Evolutionary conservation across 2,329 filamentous ascomycete species (phyloP).

Genomic region (Colletotrichum sp.): DNA sequence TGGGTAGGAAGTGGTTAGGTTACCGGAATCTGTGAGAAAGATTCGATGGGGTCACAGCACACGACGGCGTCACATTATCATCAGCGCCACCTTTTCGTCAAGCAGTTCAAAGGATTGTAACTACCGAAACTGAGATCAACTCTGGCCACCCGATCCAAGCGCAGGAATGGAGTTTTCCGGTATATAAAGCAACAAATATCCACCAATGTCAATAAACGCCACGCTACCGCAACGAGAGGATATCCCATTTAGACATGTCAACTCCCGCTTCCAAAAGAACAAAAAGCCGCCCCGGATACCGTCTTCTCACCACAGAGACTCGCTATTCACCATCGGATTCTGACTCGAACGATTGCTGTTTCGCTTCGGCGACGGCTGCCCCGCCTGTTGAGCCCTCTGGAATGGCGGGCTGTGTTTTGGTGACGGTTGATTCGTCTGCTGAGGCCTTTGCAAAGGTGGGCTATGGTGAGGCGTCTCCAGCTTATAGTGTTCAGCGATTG

Average conservation of each 20-base stretch:
- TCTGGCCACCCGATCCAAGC: neutral
- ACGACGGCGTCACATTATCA: neutral
- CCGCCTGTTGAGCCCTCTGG: neutral
- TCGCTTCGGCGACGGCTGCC: neutral
- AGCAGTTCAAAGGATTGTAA: neutral
- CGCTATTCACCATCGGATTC: constrained; percentile 18
- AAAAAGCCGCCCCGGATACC: neutral
- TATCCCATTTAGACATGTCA: neutral
- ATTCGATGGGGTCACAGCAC: neutral
- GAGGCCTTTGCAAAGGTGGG: constrained; percentile 1
- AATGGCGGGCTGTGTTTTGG: constrained; percentile 4
- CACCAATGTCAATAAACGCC: constrained; percentile 10
- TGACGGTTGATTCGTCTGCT: neutral
- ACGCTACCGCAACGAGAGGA: neutral
- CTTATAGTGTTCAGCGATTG: constrained; percentile 5
- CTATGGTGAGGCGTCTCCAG: neutral
- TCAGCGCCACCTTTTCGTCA: neutral
- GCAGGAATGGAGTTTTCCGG: neutral
- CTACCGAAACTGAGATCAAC: constrained; percentile 12
- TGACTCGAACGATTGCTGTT: neutral
- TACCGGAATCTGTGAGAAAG: constrained; percentile 1
- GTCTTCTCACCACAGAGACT: constrained; percentile 2
- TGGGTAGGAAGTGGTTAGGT: neutral
- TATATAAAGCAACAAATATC: neutral
- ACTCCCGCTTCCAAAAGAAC: neutral